phyloP scores from a whole-genome alignment of 257 asterid genomes.

The Cordia subcordata region DNA sequence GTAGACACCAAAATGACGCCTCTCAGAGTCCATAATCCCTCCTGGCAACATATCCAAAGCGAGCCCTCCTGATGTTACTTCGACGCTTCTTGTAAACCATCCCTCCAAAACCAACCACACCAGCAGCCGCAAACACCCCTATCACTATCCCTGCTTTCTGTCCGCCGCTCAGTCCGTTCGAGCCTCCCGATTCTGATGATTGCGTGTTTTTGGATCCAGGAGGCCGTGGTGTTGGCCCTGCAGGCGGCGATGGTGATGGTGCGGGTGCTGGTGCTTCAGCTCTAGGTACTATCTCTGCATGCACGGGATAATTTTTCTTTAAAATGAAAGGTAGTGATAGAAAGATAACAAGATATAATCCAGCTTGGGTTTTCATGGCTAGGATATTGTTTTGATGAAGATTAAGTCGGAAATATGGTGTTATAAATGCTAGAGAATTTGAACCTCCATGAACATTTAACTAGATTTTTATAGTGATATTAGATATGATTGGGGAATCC shows the following conservation, averaged over 20 bases:
- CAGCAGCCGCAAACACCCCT: conserved; percentile 9
- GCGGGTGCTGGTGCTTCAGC: neutral
- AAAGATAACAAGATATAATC: too few relatives aligned
- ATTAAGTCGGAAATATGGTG: too few relatives aligned
- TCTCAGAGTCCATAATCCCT: neutral
- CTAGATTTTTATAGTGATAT: too few relatives aligned
- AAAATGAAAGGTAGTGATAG: too few relatives aligned
- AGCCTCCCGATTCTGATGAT: conserved; percentile 4
- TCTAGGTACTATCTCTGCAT: neutral
- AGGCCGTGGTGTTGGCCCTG: neutral
- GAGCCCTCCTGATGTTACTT: neutral
- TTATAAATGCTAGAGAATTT: too few relatives aligned
- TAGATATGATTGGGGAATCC: too few relatives aligned
- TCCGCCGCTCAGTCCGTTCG: conserved; percentile 9
- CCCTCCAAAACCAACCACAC: conserved; percentile 6
- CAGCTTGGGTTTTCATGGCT: too few relatives aligned
- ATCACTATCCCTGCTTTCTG: conserved; percentile 18
- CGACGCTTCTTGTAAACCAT: conserved; percentile 9
- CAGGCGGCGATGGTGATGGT: neutral
- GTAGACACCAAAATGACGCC: too few relatives aligned
- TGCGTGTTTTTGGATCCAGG: neutral
- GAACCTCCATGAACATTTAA: too few relatives aligned
- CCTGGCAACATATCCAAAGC: conserved; percentile 10
- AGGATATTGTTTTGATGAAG: too few relatives aligned
- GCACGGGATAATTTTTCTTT: neutral